phyloP scores from a whole-genome alignment of 208 protist genomes.

The Leishmania braziliensis region DNA sequence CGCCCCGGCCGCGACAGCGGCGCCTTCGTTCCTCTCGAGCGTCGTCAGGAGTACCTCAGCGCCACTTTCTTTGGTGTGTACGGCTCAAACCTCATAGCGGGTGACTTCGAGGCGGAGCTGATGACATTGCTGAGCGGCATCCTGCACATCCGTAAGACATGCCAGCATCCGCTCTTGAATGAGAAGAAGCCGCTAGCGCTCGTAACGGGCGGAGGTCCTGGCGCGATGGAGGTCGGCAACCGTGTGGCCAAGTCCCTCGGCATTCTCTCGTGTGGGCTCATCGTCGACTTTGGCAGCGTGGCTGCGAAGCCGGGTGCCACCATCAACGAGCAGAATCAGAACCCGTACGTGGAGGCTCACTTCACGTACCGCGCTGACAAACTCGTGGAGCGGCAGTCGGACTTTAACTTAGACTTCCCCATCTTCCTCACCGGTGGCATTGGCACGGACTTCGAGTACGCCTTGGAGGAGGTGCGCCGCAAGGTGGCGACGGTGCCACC shows the following conservation, averaged over 20 bases:
- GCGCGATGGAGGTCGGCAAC: constrained; percentile 94
- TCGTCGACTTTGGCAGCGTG: constrained; percentile 92
- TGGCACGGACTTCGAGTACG: constrained; percentile 94
- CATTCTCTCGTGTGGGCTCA: constrained; percentile 89
- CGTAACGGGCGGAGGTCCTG: constrained; percentile 92
- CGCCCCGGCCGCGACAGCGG: constrained; percentile 77
- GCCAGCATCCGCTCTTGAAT: constrained; percentile 80
- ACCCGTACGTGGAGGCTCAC: constrained; percentile 90
- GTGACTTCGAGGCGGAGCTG: constrained; percentile 92
- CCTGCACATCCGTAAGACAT: constrained; percentile 64
- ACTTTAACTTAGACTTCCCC: constrained; percentile 94
- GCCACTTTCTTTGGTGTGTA: constrained; percentile 94
- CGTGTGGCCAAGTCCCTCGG: constrained; percentile 89
- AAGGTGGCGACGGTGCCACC: constrained; percentile 90
- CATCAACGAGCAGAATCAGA: constrained; percentile 94
- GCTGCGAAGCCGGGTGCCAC: constrained; percentile 80
- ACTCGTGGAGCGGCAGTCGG: constrained; percentile 92
- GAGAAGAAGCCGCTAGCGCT: constrained; percentile 77
- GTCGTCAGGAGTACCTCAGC: constrained; percentile 84
- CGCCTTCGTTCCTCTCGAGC: constrained; percentile 87
- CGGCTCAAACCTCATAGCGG: constrained; percentile 91
- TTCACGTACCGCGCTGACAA: constrained; percentile 93
- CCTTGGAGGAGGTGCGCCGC: constrained; percentile 92
- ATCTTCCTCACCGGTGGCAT: constrained; percentile 93
- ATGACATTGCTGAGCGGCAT: constrained; percentile 84